phyloP scores from a whole-genome alignment of 345 rosid genomes.

The Eucalyptus caleyi region DNA sequence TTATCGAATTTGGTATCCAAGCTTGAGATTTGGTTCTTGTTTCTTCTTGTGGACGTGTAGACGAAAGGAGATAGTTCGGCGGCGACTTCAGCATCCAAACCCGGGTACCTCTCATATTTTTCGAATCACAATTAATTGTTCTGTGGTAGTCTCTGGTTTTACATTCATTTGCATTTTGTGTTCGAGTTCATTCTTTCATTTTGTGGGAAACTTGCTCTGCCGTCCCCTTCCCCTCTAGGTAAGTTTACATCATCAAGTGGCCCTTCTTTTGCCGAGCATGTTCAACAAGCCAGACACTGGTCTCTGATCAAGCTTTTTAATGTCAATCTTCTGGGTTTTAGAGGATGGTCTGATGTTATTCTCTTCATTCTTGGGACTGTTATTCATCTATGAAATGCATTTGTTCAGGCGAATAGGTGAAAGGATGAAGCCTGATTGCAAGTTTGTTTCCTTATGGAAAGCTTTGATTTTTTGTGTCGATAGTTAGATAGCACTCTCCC shows the following conservation, averaged over 20 bases:
- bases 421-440: neutral
- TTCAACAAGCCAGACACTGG: neutral
- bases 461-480: neutral
- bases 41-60: neutral
- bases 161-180: neutral
- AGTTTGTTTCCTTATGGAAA: neutral
- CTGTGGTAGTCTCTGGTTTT: neutral
- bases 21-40: neutral
- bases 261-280: neutral
- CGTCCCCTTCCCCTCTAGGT: neutral
- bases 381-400: neutral
- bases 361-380: neutral
- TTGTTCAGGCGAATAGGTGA: neutral
- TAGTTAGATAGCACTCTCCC: neutral
- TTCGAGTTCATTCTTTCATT: neutral
- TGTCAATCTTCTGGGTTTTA: neutral
- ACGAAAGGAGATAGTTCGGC: neutral
- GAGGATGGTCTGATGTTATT: neutral
- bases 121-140: neutral
- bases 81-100: neutral
- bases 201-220: neutral
- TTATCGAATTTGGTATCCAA: neutral
- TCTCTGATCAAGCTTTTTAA: neutral
- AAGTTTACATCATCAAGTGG: neutral
- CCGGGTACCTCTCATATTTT: neutral